Evolutionary conservation across 805 yeast genomes (phyloP).

Genomic region (Candida golubevii): DNA sequence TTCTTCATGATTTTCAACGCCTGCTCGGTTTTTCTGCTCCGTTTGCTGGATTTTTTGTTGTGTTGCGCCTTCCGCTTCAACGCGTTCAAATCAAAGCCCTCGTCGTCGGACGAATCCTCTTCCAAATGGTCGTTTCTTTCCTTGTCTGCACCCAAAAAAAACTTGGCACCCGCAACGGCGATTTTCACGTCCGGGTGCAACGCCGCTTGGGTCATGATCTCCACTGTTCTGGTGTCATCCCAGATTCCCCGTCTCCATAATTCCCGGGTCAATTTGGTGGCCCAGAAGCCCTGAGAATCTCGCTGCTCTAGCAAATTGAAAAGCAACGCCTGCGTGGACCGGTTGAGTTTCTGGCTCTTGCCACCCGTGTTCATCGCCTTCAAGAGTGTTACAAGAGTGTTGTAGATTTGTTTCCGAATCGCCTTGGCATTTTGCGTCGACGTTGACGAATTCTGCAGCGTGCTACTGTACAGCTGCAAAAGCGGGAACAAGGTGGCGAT

Average conservation of each 20-base stretch:
- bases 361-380: constrained; percentile 85
- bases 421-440: constrained; percentile 68
- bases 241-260: constrained; percentile 97
- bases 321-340: constrained; percentile 86
- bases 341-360: constrained; percentile 83
- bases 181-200: constrained; percentile 83
- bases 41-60: constrained; percentile 76
- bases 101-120: constrained; percentile 67
- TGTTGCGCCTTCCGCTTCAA: constrained; percentile 77
- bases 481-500: constrained; percentile 89
- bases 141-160: constrained; percentile 92
- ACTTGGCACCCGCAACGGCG: constrained; percentile 82
- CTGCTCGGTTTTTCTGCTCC: constrained; percentile 72
- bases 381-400: constrained; percentile 70
- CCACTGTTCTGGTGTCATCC: constrained; percentile 98
- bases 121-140: constrained; percentile 84
- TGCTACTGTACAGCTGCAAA: constrained; percentile 55
- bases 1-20: constrained; percentile 70
- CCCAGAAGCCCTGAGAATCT: constrained; percentile 85
- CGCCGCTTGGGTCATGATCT: constrained; percentile 94
- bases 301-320: constrained; percentile 82
- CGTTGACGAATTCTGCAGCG: constrained; percentile 28
- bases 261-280: constrained; percentile 90
- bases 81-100: constrained; percentile 65
- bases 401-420: constrained; percentile 76